Percentiles rank a stretch among this genome's conserved stretches.
These are phyloP conservation scores for Cinnamomum micranthum DNA, from an alignment of 164 flowering plant species.

Conservation along the genomic window DNA sequence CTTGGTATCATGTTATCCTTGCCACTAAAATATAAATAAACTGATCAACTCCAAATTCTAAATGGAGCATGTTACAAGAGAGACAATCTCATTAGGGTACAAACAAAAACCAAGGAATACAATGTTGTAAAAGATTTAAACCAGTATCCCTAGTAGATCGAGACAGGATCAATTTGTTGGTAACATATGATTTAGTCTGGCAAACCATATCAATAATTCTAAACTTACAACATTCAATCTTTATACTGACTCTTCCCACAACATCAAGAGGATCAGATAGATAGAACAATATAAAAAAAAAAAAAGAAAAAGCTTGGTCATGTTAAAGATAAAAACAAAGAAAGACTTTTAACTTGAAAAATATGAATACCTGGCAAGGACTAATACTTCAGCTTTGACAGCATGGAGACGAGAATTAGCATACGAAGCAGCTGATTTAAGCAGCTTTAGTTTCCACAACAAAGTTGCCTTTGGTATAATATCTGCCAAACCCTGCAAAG, in stretches of 20 bases:
- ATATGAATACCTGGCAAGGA: constrained; percentile 69
- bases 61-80: neutral
- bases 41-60: constrained; percentile 4
- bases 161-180: neutral
- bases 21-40: constrained; percentile 51
- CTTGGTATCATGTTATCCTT: constrained; percentile 85
- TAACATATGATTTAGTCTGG: neutral
- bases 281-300: too few relatives aligned
- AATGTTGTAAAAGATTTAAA: neutral
- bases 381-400: constrained; percentile 88
- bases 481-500: constrained; percentile 58
- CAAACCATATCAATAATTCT: neutral
- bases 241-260: too few relatives aligned
- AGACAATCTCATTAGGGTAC: neutral
- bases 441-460: constrained; percentile 83
- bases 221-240: neutral
- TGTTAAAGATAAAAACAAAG: neutral
- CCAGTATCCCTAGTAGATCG: neutral
- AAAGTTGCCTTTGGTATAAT: constrained; percentile 83
- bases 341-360: neutral
- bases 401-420: constrained; percentile 98
- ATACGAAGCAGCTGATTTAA: constrained; percentile 78
- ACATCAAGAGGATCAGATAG: too few relatives aligned
- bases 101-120: too few relatives aligned
- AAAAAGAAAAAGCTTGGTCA: too few relatives aligned